Percentiles rank a stretch among this genome's conserved stretches.
Conservation (phyloP, 179 eudicot species). For the Beta corolliflora region DNA sequence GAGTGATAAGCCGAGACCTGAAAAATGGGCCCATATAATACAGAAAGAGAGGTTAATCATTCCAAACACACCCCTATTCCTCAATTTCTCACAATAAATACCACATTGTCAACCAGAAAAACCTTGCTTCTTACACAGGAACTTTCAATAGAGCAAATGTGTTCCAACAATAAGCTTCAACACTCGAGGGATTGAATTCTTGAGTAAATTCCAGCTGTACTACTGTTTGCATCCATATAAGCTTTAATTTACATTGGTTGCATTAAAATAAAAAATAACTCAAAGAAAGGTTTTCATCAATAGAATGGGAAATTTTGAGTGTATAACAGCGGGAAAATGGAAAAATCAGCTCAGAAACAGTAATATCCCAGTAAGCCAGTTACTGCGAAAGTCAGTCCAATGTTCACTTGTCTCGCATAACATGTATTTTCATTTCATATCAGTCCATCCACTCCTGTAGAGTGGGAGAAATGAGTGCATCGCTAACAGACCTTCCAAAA, state of each 20-base stretch:
- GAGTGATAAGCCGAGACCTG: too few relatives aligned
- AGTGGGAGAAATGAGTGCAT: not conserved
- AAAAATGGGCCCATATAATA: too few relatives aligned
- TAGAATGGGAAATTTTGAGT: not conserved
- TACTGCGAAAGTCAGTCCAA: not conserved
- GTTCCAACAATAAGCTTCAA: too few relatives aligned
- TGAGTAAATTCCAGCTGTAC: not conserved
- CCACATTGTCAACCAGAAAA: too few relatives aligned
- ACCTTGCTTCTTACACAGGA: too few relatives aligned
- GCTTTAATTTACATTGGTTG: not conserved
- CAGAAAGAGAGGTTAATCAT: too few relatives aligned
- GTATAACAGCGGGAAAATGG: not conserved
- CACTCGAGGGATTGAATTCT: too few relatives aligned
- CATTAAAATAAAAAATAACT: not conserved
- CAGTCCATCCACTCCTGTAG: not conserved
- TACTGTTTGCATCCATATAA: not conserved
- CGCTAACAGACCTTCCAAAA: not conserved
- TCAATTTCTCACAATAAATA: too few relatives aligned
- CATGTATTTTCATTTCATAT: not conserved
- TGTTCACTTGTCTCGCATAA: not conserved
- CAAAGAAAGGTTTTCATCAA: not conserved
- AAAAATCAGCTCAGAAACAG: not conserved
- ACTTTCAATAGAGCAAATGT: too few relatives aligned
- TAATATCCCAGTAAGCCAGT: not conserved
- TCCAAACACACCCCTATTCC: too few relatives aligned